Evolutionary conservation across 257 asterid genomes (phyloP).

Genomic region (Nicotiana knightiana): DNA sequence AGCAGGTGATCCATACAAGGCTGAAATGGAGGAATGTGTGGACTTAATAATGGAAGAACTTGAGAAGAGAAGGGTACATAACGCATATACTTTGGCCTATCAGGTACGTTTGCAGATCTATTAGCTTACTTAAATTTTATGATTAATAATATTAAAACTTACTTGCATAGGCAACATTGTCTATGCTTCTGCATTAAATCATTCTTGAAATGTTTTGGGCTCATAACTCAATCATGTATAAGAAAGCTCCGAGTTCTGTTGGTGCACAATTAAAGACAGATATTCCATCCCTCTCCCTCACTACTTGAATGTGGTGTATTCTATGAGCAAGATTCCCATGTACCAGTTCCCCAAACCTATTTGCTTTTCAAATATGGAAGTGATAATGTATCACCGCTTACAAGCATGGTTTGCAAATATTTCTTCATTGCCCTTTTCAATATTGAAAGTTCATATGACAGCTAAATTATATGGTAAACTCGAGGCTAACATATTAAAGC

Average conservation of each 20-base stretch:
- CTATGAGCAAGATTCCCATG: neutral
- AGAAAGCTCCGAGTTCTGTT: neutral
- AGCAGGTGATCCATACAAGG: conserved; percentile 99
- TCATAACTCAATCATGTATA: neutral
- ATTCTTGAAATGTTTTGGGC: neutral
- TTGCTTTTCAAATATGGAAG: neutral
- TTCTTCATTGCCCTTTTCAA: neutral
- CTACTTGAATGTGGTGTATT: neutral
- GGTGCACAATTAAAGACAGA: neutral
- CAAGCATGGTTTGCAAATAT: neutral
- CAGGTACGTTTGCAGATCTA: conserved; percentile 46
- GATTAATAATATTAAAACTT: neutral
- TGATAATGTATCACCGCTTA: neutral
- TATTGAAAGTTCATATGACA: neutral
- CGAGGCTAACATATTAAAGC: neutral
- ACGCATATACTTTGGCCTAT: conserved; percentile 88
- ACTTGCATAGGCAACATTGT: neutral
- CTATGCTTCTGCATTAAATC: neutral
- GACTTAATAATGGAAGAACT: conserved; percentile 97
- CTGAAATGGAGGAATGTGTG: conserved; percentile 99
- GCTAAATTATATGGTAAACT: neutral
- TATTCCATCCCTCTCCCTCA: neutral
- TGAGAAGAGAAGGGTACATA: conserved; percentile 59
- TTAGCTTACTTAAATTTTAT: neutral
- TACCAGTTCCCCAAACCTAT: neutral